phyloP scores from a whole-genome alignment of 1,284 basidiomycete genomes.

The Chondrostereum purpureum region DNA sequence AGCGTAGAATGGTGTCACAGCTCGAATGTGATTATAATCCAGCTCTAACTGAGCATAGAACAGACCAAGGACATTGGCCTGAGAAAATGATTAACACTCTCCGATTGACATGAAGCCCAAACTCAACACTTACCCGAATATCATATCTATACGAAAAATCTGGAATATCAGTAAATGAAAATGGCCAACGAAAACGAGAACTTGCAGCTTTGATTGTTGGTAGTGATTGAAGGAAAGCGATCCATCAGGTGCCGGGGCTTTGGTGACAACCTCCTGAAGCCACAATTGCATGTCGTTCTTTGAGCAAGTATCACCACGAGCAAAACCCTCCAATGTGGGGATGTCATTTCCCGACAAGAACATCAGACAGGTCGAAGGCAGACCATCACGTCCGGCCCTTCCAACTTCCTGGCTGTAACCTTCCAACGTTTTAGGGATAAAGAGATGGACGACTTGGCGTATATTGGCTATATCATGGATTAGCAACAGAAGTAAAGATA shows the following conservation, averaged over 20 bases:
- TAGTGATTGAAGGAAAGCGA: slow-evolving; percentile 39
- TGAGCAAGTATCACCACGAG: slow-evolving; percentile 38
- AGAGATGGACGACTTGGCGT: slow-evolving; percentile 60
- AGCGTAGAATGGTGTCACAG: slow-evolving; percentile 39
- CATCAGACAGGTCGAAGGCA: slow-evolving; percentile 50
- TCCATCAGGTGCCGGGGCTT: slow-evolving; percentile 28
- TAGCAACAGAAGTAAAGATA: too few relatives aligned
- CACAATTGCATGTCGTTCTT: slow-evolving; percentile 32
- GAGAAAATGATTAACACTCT: too few relatives aligned
- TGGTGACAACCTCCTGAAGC: slow-evolving; percentile 34
- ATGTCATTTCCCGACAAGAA: slow-evolving; percentile 37
- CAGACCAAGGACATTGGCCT: slow-evolving; percentile 39
- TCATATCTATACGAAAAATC: slow-evolving; percentile 34
- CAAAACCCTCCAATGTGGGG: slow-evolving; percentile 39
- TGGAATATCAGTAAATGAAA: neutral
- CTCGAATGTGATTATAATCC: slow-evolving; percentile 36
- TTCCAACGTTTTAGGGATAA: slow-evolving; percentile 63
- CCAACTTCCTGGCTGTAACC: slow-evolving; percentile 72
- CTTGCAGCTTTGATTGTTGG: slow-evolving; percentile 33
- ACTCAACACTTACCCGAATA: slow-evolving; percentile 26
- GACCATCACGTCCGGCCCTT: slow-evolving; percentile 68
- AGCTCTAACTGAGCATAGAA: slow-evolving; percentile 47
- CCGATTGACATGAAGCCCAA: too few relatives aligned
- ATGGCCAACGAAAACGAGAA: slow-evolving; percentile 4
- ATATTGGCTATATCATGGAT: slow-evolving; percentile 5